Base-by-base conservation (phyloP, 2,329 filamentous ascomycete species). In the Neofusicoccum parvum region DNA sequence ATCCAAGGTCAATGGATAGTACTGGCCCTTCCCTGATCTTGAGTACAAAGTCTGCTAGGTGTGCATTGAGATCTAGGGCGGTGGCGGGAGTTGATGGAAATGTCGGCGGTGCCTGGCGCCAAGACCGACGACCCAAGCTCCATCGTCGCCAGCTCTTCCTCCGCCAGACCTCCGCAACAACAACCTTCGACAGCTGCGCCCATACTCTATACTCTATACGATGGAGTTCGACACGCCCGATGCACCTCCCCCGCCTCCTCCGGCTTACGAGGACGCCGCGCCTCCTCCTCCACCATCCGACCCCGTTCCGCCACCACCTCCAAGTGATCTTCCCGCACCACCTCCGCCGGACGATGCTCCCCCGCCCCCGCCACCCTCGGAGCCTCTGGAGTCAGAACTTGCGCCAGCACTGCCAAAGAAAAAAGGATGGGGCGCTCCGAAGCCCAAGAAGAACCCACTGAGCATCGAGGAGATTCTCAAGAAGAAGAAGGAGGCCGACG, bases 381-480 rank as follows among this genome's bases (percentile, higher is more conserved):
- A 58, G 14, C 64, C 66, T 53, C 69, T 70, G 6, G 69, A 69
- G 11, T 73, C 75, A 36, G 67, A 70, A 3, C 69, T 75, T 5
- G 67, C 70, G 0, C 66, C 68, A 10, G 75, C 74, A 37, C 80
- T 83, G 77, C 81, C 36, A 0, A 65, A 84, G 70, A 86, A 86
- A 73, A 86, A 87, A 60, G 84, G 85, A 70, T 86, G 82, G 82
- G 82, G 81, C 12, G 71, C 79, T 68, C 71, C 73, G 67, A 68
- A 66, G n/a, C 56, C 66, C 2, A 75, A 72, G 65, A 77, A 75
- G 53, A 78, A 72, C 72, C 91, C 91, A 9, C 81, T 96, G 54
- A 94, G 92, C 74, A 89, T 97, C 65, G 93, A 97, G 78, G 91
- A 96, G 71, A 85, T 97, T 4, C 80, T 97, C 23, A 87, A 88